Evolutionary conservation across 2,329 filamentous ascomycete species (phyloP), one percentile per base, ranked within the genome.

Genomic region (Colletotrichum sp.): DNA sequence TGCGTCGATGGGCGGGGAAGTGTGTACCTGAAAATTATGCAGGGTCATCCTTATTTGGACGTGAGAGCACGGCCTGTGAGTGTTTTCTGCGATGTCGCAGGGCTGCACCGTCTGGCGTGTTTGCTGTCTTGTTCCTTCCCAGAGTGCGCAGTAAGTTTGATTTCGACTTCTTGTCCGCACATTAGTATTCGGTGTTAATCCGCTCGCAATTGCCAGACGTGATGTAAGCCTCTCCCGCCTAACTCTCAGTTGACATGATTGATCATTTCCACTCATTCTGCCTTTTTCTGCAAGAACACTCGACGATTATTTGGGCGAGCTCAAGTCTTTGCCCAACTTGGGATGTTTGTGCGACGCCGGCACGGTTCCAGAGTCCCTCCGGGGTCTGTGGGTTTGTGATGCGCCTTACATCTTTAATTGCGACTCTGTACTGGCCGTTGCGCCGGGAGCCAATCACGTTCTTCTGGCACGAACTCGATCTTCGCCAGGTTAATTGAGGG

Each of bases 271-370:
- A 15, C 12, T 61, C 58, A 8, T 1, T 16, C 2, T 10, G 58
- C 25, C 2, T 3, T 62, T 5, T 18, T 25, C 6, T 52, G 43
- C 10, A 52, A 8, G 6, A 25, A 25, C 6, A 28, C 34, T 32
- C 9, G 16, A 43, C 32, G 4, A 28, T 5, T 32, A 10, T 61
- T 25, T 36, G 28, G 43, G 8, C 27, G 28, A 36, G 22, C 52
- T 16, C 5, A 12, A 55, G 28, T 15, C 16, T 10, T 34, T 30
- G n/a, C 30, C 58, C 66, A 34, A 75, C 70, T 39, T 65, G 64
- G 74, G 74, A 73, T 75, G 74, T 39, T 73, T 66, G 58, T 75
- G 74, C 70, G 74, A 75, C 74, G 70, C 66, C 74, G 74, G 74
- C 74, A 73, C 65, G 34, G 74, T 75, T 75, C 66, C 74, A 66